These are phyloP conservation scores for Dactylellina leptospora DNA, from an alignment of 2,329 filamentous ascomycete species.

Conservation along the genomic window DNA sequence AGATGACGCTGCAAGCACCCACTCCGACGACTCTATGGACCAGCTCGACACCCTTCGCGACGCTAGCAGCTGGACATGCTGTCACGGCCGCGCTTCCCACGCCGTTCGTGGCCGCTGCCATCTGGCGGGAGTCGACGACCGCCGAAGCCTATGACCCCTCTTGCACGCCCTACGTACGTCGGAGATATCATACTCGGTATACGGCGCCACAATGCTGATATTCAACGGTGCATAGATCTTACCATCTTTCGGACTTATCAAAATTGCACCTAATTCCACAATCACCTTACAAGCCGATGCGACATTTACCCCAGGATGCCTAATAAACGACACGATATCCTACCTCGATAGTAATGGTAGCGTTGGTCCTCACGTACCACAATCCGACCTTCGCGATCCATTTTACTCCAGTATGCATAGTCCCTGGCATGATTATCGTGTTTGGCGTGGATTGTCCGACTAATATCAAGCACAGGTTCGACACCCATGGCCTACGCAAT, in stretches of 20 bases:
- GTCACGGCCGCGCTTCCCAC: slow-evolving; percentile 6
- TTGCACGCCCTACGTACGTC: slow-evolving; percentile 54
- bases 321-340: slow-evolving; percentile 61
- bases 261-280: slow-evolving; percentile 66
- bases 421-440: not conserved
- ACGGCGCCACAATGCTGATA: not conserved
- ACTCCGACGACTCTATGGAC: slow-evolving; percentile 39
- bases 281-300: slow-evolving; percentile 70
- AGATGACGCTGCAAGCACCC: slow-evolving; percentile 36
- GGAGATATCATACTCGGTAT: not conserved
- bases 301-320: slow-evolving; percentile 70
- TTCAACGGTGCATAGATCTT: slow-evolving; percentile 58
- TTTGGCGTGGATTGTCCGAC: not conserved
- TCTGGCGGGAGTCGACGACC: slow-evolving; percentile 50
- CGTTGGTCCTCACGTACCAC: slow-evolving; percentile 61
- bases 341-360: slow-evolving; percentile 60
- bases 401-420: slow-evolving; percentile 78
- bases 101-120: slow-evolving; percentile 34
- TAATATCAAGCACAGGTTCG: slow-evolving; percentile 62
- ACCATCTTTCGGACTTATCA: slow-evolving; percentile 63
- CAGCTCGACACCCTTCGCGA: slow-evolving; percentile 13
- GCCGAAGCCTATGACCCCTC: slow-evolving; percentile 37
- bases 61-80: not conserved
- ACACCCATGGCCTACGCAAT: slow-evolving; percentile 94
- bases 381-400: slow-evolving; percentile 77